Percentiles rank a stretch among this genome's conserved stretches.
These are phyloP conservation scores for Funneliformis mosseae DNA, from an alignment of 192 early-diverging fungal genomes.

Conservation along the genomic window DNA sequence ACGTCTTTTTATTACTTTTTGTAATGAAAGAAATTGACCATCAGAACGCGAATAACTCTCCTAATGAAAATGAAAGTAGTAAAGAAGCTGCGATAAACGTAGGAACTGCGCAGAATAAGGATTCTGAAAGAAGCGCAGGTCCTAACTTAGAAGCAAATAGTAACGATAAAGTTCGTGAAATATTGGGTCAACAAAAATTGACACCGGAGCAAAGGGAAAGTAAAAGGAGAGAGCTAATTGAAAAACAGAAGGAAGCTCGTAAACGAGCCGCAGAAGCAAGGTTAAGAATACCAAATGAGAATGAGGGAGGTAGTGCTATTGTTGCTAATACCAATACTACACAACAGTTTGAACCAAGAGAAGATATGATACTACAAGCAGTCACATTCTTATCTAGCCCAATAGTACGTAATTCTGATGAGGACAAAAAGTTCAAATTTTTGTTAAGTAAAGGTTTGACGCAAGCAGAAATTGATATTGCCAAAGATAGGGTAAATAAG, in stretches of 20 bases:
- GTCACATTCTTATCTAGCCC: conserved; percentile 67
- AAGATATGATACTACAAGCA: conserved; percentile 50
- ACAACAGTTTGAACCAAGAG: conserved; percentile 36
- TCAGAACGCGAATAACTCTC: too few species aligned
- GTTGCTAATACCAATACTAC: not conserved
- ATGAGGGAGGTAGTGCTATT: not conserved
- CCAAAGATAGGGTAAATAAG: conserved; percentile 39
- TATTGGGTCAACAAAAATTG: not conserved
- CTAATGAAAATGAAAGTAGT: not conserved
- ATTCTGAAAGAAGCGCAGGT: not conserved
- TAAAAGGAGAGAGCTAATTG: not conserved
- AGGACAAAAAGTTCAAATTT: conserved; percentile 70
- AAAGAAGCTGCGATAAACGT: not conserved
- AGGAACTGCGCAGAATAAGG: not conserved
- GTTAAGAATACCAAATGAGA: not conserved
- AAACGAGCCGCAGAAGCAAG: not conserved
- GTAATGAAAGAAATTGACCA: too few species aligned
- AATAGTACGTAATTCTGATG: conserved; percentile 61
- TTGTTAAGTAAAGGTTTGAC: conserved; percentile 71
- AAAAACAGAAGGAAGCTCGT: conserved; percentile 13
- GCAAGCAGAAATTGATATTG: conserved; percentile 67
- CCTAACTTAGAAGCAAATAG: not conserved
- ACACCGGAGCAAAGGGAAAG: not conserved
- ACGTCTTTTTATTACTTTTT: too few species aligned
- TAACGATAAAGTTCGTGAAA: conserved; percentile 4